Percentiles rank a stretch among this genome's conserved stretches.
Evolutionary conservation across 2,329 filamentous ascomycete species (phyloP).

Genomic region (Stromatinia cepivora): DNA sequence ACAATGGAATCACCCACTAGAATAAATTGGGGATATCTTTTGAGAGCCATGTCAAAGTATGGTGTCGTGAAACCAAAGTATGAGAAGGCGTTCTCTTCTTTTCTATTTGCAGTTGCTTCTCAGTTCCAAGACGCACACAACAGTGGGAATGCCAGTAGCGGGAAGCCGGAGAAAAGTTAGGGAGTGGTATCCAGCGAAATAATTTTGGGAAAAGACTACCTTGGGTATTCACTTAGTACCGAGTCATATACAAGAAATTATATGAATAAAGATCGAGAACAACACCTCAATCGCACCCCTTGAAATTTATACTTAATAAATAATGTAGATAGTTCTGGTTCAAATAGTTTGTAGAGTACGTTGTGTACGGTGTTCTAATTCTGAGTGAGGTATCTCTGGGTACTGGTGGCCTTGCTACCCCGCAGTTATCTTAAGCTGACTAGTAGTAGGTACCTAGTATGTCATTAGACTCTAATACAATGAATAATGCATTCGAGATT

Average conservation of each 20-base stretch:
- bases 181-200: background rate
- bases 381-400: too few relatives aligned
- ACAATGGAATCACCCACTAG: conserved; percentile 91
- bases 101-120: background rate
- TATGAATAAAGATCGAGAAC: background rate
- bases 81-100: background rate
- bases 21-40: conserved; percentile 58
- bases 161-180: background rate
- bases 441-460: too few relatives aligned
- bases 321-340: too few relatives aligned
- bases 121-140: background rate
- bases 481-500: background rate
- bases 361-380: too few relatives aligned
- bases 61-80: background rate
- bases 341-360: too few relatives aligned
- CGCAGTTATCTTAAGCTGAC: too few relatives aligned
- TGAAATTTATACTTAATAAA: too few relatives aligned
- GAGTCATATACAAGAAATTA: background rate
- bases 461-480: too few relatives aligned
- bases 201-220: background rate
- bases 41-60: conserved; percentile 14
- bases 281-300: background rate
- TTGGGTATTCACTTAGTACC: background rate
- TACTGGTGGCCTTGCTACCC: too few relatives aligned
- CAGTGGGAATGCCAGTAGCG: background rate